phyloP scores from a whole-genome alignment of 2,329 filamentous ascomycete species.

The Didymella pomorum region DNA sequence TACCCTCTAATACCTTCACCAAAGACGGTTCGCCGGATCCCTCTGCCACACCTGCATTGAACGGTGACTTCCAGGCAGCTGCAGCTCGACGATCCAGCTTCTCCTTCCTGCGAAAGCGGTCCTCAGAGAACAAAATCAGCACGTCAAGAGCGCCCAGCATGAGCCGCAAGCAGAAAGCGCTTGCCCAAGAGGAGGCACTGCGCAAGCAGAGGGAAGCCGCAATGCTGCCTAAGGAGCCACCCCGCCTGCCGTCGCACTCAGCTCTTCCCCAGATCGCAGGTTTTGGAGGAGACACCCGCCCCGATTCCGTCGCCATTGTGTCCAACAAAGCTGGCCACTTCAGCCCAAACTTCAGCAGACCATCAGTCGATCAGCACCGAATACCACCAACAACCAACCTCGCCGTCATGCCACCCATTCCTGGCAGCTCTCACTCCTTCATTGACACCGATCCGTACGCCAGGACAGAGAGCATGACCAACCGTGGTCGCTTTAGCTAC shows the following conservation, averaged over 20 bases:
- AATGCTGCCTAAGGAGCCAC: conserved; percentile 65
- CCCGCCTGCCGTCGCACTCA: conserved; percentile 62
- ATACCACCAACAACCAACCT: conserved; percentile 46
- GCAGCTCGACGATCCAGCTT: conserved; percentile 23
- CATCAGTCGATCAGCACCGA: conserved; percentile 46
- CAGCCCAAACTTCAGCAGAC: conserved; percentile 48
- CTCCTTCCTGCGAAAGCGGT: conserved; percentile 21
- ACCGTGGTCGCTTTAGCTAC: conserved; percentile 95
- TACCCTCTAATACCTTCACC: conserved; percentile 24
- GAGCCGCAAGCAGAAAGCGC: conserved; percentile 66
- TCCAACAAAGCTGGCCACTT: conserved; percentile 62
- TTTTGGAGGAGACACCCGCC: conserved; percentile 69
- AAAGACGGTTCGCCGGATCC: conserved; percentile 43
- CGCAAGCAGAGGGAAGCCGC: conserved; percentile 64
- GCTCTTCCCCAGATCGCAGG: conserved; percentile 61
- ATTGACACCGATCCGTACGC: conserved; percentile 78
- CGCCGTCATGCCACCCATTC: conserved; percentile 55
- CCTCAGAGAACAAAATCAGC: conserved; percentile 19
- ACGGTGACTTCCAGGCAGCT: conserved; percentile 19
- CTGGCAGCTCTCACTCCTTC: conserved; percentile 47
- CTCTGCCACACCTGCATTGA: conserved; percentile 23
- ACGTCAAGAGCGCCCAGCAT: conserved; percentile 32
- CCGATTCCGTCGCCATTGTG: conserved; percentile 68
- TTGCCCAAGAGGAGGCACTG: conserved; percentile 60
- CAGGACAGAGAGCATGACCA: conserved; percentile 91